Evolutionary conservation across 2,329 filamentous ascomycete species (phyloP).

Genomic region (Sporothrix variecibatus): DNA sequence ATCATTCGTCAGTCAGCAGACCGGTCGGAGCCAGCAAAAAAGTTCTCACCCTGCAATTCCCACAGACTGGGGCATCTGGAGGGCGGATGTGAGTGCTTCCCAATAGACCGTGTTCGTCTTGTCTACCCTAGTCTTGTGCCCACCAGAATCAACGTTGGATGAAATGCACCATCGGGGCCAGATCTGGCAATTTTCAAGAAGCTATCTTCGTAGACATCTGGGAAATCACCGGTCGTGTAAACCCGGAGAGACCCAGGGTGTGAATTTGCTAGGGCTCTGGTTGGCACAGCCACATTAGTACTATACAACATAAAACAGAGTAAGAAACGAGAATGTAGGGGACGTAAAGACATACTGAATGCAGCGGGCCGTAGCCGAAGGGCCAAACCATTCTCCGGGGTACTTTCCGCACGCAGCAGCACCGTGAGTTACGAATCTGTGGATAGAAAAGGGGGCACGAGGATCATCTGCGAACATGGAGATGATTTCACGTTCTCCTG

Average conservation of each 20-base stretch:
- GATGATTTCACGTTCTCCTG: constrained; percentile 70
- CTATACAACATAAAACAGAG: not conserved
- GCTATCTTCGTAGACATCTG: constrained; percentile 89
- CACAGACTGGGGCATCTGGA: constrained; percentile 90
- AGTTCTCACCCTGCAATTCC: constrained; percentile 82
- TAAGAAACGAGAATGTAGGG: not conserved
- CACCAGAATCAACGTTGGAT: constrained; percentile 84
- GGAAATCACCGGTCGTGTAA: constrained; percentile 85
- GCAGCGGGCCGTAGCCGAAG: constrained; percentile 91
- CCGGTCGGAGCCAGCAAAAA: not conserved
- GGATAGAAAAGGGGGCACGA: constrained; percentile 86
- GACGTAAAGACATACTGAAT: constrained; percentile 72
- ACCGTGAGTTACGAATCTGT: constrained; percentile 88
- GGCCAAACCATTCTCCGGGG: constrained; percentile 97
- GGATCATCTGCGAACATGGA: constrained; percentile 86
- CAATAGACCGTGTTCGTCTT: constrained; percentile 94
- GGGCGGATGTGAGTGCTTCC: constrained; percentile 81
- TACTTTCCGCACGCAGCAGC: constrained; percentile 87
- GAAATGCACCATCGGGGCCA: constrained; percentile 63
- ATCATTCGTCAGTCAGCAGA: not conserved
- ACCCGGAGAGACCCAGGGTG: constrained; percentile 69
- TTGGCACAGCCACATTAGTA: not conserved
- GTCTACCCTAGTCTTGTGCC: constrained; percentile 87
- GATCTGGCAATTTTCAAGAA: constrained; percentile 77
- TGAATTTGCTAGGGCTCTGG: constrained; percentile 72